Evolutionary conservation across 257 asterid genomes (phyloP), one percentile per base, ranked within the genome.

Genomic region (Forsythia viridissima): DNA sequence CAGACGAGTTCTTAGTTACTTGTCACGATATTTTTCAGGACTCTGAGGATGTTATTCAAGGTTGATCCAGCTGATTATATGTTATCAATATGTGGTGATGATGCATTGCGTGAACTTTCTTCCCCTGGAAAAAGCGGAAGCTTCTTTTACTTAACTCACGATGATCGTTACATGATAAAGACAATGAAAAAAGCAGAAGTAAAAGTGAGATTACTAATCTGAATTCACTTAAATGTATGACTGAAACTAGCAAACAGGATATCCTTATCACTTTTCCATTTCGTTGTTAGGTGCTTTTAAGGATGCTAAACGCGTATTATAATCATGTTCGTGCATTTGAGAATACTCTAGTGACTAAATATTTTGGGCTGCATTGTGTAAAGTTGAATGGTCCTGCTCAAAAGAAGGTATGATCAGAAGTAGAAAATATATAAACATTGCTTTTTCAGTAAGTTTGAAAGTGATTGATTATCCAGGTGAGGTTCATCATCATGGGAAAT

Each of bases 81-180:
- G 98, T 42, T 95, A 71, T 95, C 99, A 2, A 95, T 95, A 34
- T 95, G 99, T 65, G 99, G 98, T 3, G 84, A 92, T 67, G 94
- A 94, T 74, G 97, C 99, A 20, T 86, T 95, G n/a, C 77, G 97
- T n/a, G 99, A 95, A 73, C 96, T 95, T 57, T 93, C 97, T 24
- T 93, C 97, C 5, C 99, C 99, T 0, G 97, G 98, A 30, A 93
- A 94, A 70, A 94, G 99, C 61, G 98, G 98, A 61, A 94, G 98
- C 85, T 94, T 94, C 83, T 94, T 94, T 71, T 95, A 95, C 91
- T 77, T 92, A 81, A 95, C 99, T 4, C 90, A 92, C 52, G 98
- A 92, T 42, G 98, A 94, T 81, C 93, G 97, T n/a, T 94, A 94
- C 84, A 94, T 94, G 98, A 92, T 92, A 72, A 94, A 92, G 90